Conservation (phyloP, 2,329 filamentous ascomycete species). For the Pseudogymnoascus sp. region DNA sequence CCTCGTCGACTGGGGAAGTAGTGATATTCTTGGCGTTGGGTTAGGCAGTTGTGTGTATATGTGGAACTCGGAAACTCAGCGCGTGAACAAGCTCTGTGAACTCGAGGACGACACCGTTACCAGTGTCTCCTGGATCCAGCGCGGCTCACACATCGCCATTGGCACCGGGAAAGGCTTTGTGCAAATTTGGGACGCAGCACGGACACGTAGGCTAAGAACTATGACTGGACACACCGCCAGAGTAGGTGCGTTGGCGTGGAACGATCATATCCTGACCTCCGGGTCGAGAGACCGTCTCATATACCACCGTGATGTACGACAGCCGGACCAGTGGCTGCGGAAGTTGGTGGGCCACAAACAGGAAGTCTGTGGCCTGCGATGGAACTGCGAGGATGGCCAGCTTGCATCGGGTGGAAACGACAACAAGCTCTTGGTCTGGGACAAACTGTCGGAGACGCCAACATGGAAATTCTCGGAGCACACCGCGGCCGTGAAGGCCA, state of each 20-base stretch:
- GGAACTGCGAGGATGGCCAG: constrained; percentile 94
- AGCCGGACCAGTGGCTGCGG: constrained; percentile 79
- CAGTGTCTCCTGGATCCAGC: constrained; percentile 96
- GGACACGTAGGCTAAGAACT: constrained; percentile 72
- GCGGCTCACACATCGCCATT: constrained; percentile 90
- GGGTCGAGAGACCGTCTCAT: constrained; percentile 89
- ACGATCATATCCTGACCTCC: constrained; percentile 92
- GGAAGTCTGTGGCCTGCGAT: constrained; percentile 91
- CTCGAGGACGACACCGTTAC: constrained; percentile 89
- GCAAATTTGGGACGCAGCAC: constrained; percentile 95
- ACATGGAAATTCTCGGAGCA: constrained; percentile 93
- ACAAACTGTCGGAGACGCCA: constrained; percentile 85
- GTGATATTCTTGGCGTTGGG: constrained; percentile 87
- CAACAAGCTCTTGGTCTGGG: constrained; percentile 98
- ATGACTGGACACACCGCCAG: constrained; percentile 95
- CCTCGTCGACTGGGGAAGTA: constrained; percentile 93
- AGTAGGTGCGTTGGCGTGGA: constrained; percentile 93
- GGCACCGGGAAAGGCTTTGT: constrained; percentile 91
- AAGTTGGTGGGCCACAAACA: constrained; percentile 93
- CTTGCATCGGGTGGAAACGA: constrained; percentile 94
- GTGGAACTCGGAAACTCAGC: constrained; percentile 89
- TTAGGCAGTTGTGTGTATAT: constrained; percentile 91
- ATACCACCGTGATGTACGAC: constrained; percentile 89
- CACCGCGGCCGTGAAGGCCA: constrained; percentile 92
- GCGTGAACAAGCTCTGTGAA: constrained; percentile 89